Percentiles rank a stretch among this genome's conserved stretches.
phyloP scores from a whole-genome alignment of 106 monocot species.

The Phalaenopsis aphrodite region DNA sequence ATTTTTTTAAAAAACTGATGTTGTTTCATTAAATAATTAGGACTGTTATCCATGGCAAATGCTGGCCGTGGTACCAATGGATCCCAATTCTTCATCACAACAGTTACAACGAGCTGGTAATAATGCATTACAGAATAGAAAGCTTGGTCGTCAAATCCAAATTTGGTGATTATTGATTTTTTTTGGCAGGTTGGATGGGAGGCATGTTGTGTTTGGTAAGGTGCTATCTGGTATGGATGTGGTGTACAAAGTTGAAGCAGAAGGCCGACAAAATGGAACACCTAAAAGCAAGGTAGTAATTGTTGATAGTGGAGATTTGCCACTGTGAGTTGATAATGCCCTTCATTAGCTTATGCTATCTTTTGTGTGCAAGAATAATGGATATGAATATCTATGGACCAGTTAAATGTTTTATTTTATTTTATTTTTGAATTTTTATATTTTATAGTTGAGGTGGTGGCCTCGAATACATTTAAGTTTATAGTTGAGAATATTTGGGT shows the following conservation, averaged over 20 bases:
- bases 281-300: slow-evolving; percentile 88
- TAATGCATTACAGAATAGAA: no score
- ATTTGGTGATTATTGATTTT: no score
- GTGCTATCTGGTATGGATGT: slow-evolving; percentile 97
- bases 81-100: slow-evolving; percentile 96
- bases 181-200: slow-evolving; percentile 78
- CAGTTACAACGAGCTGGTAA: slow-evolving; percentile 87
- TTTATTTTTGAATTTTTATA: no score
- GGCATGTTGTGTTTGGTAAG: slow-evolving; percentile 92
- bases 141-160: no score
- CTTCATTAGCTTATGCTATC: neutral
- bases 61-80: slow-evolving; percentile 75
- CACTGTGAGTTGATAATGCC: slow-evolving; percentile 21
- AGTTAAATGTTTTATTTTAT: neutral
- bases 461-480: neutral
- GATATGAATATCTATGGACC: neutral
- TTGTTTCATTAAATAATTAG: slow-evolving; percentile 13
- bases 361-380: neutral
- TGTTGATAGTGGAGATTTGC: slow-evolving; percentile 80
- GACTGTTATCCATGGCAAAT: slow-evolving; percentile 92
- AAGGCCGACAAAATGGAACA: slow-evolving; percentile 69
- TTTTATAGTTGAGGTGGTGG: no score
- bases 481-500: neutral
- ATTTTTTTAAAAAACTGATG: neutral
- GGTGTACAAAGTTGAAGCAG: slow-evolving; percentile 91